Base-by-base conservation (phyloP, 306 rosid genomes). In the Citrullus colocynthis region DNA sequence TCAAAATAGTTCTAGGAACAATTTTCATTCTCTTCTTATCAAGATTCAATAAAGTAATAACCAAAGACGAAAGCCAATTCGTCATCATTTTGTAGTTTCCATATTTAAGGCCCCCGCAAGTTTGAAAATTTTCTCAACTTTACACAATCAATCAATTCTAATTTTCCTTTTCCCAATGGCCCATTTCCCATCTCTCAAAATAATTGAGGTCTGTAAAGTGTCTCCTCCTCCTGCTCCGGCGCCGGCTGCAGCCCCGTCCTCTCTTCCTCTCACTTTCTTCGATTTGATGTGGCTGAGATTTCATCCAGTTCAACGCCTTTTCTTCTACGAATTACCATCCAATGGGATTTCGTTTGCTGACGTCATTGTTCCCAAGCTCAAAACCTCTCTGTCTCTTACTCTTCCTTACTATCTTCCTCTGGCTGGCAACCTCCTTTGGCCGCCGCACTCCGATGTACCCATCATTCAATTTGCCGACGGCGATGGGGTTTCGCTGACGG, bases 191-290 rank as follows among this genome's bases (percentile, higher is more conserved):
- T n/a, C 28, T 3, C 10, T 74, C 0, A 56, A 75, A 17, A 6
- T 75, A 34, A 18, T 75, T 36, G 78, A 75, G 3, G 6, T 17
- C 7, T 56, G 66, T 3, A 18, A 9, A n/a, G 64, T 75, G 5
- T 28, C 81, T 67, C 87, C 87, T 18, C 85, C 89, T 10, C 67
- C 3, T 79, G 78, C 3, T 32, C 4, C 65, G 18, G 7, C 55
- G 1, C 3, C 78, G 39, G 78, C 80, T 10, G 39, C 76, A 4
- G 48, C 81, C 62, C 60, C 71, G 4, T 5, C 3, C 0, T 64
- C 84, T 56, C 82, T 86, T 45, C 84, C 81, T 1, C 84, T 82
- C 21, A 84, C 84, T 9, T 84, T 79, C 65, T 74, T 86, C 18
- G 85, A 86, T 70, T 0, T 77, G 1, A 65, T 69, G 37, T 81